Evolutionary conservation across 2,329 filamentous ascomycete genomes (phyloP).

Genomic region (Fusarium sp.): DNA sequence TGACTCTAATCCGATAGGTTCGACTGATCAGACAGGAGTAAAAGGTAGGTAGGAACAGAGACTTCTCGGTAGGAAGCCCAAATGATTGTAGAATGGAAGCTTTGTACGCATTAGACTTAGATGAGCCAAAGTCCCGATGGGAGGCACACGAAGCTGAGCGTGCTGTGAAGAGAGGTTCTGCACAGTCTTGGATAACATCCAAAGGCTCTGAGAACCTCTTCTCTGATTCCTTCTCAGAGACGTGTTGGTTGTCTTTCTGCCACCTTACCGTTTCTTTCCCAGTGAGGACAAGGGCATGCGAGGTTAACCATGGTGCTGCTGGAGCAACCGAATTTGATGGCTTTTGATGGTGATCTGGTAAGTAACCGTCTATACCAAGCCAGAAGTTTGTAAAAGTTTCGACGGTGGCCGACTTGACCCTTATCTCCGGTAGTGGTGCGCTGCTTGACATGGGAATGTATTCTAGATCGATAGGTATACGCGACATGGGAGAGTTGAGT

Average conservation of each 20-base stretch:
- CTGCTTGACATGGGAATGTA: background rate
- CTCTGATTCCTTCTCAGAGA: rapidly evolving
- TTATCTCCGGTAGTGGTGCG: background rate
- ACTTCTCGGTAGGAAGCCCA: background rate
- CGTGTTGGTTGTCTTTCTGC: background rate
- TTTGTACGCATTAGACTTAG: background rate
- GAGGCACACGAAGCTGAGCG: background rate
- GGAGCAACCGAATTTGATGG: background rate
- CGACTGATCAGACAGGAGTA: slow-evolving; percentile 10
- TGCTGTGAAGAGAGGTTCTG: too few relatives aligned
- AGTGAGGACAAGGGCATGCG: background rate
- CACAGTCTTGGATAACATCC: rapidly evolving
- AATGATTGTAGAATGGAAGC: background rate
- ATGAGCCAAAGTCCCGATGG: background rate
- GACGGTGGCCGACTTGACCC: background rate
- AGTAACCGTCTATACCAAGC: background rate
- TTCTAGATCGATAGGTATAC: background rate
- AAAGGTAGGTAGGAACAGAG: background rate
- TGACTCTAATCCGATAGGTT: background rate
- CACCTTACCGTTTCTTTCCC: background rate
- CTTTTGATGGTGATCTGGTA: background rate
- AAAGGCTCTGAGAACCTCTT: background rate
- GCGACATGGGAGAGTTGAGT: background rate
- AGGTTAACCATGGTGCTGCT: background rate
- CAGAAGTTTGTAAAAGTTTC: background rate